These are phyloP conservation scores for Cymbopogon flexuosus DNA, from an alignment of 202 grass and related monocot species.

Conservation along the genomic window DNA sequence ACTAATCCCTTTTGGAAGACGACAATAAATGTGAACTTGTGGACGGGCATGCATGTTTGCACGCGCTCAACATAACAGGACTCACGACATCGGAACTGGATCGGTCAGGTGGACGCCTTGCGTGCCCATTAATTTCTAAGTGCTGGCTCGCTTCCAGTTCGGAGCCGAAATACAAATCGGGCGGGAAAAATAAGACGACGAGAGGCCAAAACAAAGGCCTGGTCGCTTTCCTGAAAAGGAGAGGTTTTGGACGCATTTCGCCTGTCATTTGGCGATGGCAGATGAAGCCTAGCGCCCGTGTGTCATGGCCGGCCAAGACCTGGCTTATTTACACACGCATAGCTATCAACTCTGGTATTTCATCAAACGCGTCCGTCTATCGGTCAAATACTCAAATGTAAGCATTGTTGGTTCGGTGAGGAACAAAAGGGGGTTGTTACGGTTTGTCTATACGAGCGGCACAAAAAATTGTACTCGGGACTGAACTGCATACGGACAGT, in stretches of 20 bases:
- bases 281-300: slow-evolving; percentile 21
- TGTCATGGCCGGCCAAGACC: slow-evolving; percentile 28
- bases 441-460: not conserved
- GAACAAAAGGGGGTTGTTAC: not conserved
- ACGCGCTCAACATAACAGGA: slow-evolving; percentile 29
- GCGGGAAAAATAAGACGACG: slow-evolving; percentile 29
- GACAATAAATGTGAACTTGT: slow-evolving; percentile 35
- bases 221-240: not conserved
- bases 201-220: not conserved
- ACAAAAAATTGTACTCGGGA: not conserved
- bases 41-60: slow-evolving; percentile 35
- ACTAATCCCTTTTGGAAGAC: not conserved
- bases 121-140: slow-evolving; percentile 38
- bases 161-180: not conserved
- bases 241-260: slow-evolving; percentile 18
- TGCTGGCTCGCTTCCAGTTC: slow-evolving; percentile 1
- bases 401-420: not conserved
- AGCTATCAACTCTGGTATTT: not conserved
- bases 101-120: slow-evolving; percentile 15
- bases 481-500: slow-evolving; percentile 27
- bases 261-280: not conserved
- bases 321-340: slow-evolving; percentile 19
- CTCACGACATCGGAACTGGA: slow-evolving; percentile 38
- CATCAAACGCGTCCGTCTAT: not conserved
- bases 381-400: not conserved